Percentiles rank a stretch among this genome's conserved stretches.
Evolutionary conservation across 1,284 basidiomycete species (phyloP).

Genomic region (Athelia psychrophila): DNA sequence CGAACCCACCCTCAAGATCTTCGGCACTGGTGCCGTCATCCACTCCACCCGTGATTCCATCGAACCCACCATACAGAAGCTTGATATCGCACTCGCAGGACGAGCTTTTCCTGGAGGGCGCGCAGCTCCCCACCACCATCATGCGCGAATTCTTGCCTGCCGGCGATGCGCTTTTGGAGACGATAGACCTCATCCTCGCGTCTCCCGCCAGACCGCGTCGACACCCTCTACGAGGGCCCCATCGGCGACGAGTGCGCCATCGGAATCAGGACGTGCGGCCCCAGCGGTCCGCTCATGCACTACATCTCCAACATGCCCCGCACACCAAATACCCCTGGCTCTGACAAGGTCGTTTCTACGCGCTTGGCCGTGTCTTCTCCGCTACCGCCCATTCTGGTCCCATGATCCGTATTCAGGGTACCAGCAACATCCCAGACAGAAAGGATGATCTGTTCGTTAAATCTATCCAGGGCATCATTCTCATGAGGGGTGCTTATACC

Average conservation of each 20-base stretch:
- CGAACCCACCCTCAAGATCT: constrained; percentile 99
- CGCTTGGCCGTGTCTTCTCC: constrained; percentile 99
- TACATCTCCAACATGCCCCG: constrained; percentile 98
- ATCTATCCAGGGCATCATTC: constrained; percentile 97
- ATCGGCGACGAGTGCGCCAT: constrained; percentile 99
- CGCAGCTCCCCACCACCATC: constrained; percentile 94
- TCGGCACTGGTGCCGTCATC: constrained; percentile 90
- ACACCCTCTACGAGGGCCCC: constrained; percentile 99
- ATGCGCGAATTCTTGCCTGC: constrained; percentile 99
- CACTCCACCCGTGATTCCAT: constrained; percentile 98
- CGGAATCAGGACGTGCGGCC: constrained; percentile 92
- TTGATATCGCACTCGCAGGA: constrained; percentile 92
- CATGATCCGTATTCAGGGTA: constrained; percentile 99
- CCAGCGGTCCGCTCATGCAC: too few relatives aligned
- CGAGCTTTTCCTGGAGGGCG: constrained; percentile 95
- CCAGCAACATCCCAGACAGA: constrained; percentile 98
- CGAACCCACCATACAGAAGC: constrained; percentile 89
- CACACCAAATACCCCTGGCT: constrained; percentile 99
- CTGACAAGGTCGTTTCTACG: constrained; percentile 99
- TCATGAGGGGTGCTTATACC: constrained; percentile 99
- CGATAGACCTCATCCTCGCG: constrained; percentile 99
- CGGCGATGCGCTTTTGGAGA: constrained; percentile 98
- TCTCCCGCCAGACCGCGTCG: constrained; percentile 99
- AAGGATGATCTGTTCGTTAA: constrained; percentile 99
- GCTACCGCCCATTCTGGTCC: constrained; percentile 97